These are phyloP conservation scores for Jaltomata sinuosa DNA, from an alignment of 257 asterid species.

Conservation along the genomic window DNA sequence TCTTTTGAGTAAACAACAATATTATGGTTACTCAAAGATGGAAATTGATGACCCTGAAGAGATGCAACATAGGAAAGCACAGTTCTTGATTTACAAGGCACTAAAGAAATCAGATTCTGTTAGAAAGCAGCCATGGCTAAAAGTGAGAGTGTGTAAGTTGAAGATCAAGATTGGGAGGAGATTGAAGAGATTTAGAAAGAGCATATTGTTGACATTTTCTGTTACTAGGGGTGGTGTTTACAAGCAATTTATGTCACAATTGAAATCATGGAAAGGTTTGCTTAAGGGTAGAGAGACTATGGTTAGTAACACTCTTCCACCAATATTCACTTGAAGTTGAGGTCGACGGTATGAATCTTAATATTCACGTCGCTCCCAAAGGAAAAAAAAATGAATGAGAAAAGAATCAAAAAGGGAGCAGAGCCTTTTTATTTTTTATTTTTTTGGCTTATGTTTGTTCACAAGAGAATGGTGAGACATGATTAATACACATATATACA, in stretches of 20 bases:
- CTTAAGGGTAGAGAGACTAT: conserved; percentile 20
- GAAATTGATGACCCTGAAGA: conserved; percentile 60
- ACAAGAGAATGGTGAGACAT: not conserved
- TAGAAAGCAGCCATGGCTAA: conserved; percentile 50
- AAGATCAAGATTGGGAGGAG: conserved; percentile 58
- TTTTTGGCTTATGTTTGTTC: not conserved
- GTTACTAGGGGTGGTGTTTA: conserved; percentile 27
- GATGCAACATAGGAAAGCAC: conserved; percentile 41
- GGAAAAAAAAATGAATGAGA: not conserved
- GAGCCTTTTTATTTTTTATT: not conserved
- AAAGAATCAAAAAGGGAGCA: not conserved
- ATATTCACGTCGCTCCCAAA: not conserved
- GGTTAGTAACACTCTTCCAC: conserved; percentile 6
- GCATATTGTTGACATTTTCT: conserved; percentile 27
- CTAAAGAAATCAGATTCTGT: conserved; percentile 39
- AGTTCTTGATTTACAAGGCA: conserved; percentile 69
- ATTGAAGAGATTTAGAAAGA: conserved; percentile 41
- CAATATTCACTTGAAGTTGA: conserved; percentile 1
- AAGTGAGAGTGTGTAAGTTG: conserved; percentile 46
- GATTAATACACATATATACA: not conserved
- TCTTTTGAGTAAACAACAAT: conserved; percentile 16
- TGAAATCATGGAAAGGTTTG: conserved; percentile 55
- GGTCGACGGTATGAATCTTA: not conserved
- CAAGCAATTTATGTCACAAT: conserved; percentile 29
- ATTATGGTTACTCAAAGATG: conserved; percentile 44